A percentile compares a stretch with the other conserved stretches of the same genome.
Evolutionary conservation across 2,329 filamentous ascomycete genomes (phyloP).

Genomic region (Aspergillus nomiae): DNA sequence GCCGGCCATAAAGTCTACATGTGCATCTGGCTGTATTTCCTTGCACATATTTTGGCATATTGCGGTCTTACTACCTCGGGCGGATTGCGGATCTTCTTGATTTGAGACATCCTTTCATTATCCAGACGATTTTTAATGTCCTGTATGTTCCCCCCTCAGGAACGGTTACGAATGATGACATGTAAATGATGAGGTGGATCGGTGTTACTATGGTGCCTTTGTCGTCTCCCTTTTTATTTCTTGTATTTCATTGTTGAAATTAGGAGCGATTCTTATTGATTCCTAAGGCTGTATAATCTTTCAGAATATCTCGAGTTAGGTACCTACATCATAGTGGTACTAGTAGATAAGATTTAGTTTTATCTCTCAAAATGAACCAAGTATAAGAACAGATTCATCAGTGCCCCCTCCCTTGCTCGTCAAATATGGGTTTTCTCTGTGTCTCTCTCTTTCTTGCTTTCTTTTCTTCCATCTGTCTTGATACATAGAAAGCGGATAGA

Average conservation of each 20-base stretch:
- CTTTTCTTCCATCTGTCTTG: no score
- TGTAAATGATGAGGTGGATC: constrained; percentile 11
- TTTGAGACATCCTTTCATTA: constrained; percentile 13
- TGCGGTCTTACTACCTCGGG: neutral
- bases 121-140: constrained; percentile 4
- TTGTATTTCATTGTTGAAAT: neutral
- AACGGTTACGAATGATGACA: constrained; percentile 24
- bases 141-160: neutral
- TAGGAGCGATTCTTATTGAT: neutral
- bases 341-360: neutral
- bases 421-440: no score
- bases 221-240: neutral
- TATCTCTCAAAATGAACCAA: neutral
- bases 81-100: neutral
- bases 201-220: constrained; percentile 1
- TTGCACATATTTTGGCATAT: neutral
- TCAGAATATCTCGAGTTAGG: neutral
- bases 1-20: constrained; percentile 28
- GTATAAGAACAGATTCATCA: neutral
- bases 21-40: constrained; percentile 2
- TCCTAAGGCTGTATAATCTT: neutral
- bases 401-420: neutral
- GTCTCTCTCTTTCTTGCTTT: no score
- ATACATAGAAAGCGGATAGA: no score
- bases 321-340: neutral